phyloP scores from a whole-genome alignment of 2,329 filamentous ascomycete species.

The Alternaria ventricosa region DNA sequence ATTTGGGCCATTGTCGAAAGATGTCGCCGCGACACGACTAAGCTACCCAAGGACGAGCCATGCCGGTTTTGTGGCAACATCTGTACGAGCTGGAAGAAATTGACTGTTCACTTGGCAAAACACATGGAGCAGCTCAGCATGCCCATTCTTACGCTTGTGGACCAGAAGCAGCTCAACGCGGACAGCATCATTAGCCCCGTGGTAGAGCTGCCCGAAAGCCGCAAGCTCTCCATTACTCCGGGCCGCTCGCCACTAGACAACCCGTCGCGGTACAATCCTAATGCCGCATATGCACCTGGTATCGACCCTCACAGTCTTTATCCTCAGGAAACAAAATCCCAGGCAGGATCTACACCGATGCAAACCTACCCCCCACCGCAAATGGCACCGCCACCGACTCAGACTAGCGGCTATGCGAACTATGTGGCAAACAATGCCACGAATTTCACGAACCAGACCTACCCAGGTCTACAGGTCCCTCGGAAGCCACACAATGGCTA shows the following conservation, averaged over 20 bases:
- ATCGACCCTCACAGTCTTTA: constrained; percentile 40
- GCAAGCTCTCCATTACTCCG: constrained; percentile 39
- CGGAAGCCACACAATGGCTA: constrained; percentile 39
- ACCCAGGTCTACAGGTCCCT: constrained; percentile 42
- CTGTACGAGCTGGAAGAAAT: constrained; percentile 87
- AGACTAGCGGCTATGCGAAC: constrained; percentile 28
- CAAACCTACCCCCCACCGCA: constrained; percentile 50
- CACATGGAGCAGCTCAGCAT: constrained; percentile 94
- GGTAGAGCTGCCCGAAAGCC: constrained; percentile 44
- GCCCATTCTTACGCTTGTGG: constrained; percentile 67
- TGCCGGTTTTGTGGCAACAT: constrained; percentile 86
- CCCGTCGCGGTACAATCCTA: constrained; percentile 38
- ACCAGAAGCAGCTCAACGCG: constrained; percentile 47
- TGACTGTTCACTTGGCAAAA: constrained; percentile 90
- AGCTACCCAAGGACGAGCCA: constrained; percentile 73
- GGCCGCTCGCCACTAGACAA: constrained; percentile 41
- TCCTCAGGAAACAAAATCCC: constrained; percentile 28
- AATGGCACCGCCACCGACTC: constrained; percentile 30
- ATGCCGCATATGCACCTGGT: constrained; percentile 39
- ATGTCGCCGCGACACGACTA: constrained; percentile 74
- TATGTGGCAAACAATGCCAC: constrained; percentile 26
- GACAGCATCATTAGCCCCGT: constrained; percentile 49
- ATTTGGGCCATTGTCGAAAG: constrained; percentile 80
- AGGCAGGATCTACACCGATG: constrained; percentile 36
- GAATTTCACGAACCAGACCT: constrained; percentile 39